phyloP scores from a whole-genome alignment of 495 filamentous ascomycete species.

The Tirmania nivea region DNA sequence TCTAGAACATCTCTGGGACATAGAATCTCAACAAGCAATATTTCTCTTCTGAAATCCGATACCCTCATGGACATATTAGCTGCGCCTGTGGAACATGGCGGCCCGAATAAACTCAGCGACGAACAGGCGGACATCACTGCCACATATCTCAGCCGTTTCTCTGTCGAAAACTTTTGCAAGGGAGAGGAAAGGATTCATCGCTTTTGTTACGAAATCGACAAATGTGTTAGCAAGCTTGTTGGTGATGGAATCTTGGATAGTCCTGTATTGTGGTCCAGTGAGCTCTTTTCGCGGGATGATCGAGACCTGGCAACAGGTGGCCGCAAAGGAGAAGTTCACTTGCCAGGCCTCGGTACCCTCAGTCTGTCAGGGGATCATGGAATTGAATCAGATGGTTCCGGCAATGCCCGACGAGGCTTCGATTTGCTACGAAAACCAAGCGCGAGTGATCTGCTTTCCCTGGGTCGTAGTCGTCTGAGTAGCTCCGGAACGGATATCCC shows the following conservation, averaged over 20 bases:
- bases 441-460: constrained; percentile 18
- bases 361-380: constrained; percentile 20
- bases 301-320: constrained; percentile 48
- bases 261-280: constrained; percentile 81
- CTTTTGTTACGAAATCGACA: constrained; percentile 78
- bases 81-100: constrained; percentile 61
- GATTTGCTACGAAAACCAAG: constrained; percentile 19
- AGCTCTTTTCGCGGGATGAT: constrained; percentile 63
- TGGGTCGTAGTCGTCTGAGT: constrained; percentile 14
- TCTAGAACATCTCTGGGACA: constrained; percentile 26
- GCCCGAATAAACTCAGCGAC: constrained; percentile 86
- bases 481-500: constrained; percentile 12
- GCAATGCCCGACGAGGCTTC: constrained; percentile 20
- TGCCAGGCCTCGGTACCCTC: constrained; percentile 27
- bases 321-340: constrained; percentile 30
- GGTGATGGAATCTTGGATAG: constrained; percentile 70
- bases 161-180: constrained; percentile 82
- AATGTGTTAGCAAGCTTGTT: constrained; percentile 65
- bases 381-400: constrained; percentile 26
- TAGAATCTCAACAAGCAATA: constrained; percentile 38
- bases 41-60: constrained; percentile 63
- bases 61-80: constrained; percentile 77
- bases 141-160: constrained; percentile 61
- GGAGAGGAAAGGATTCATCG: constrained; percentile 91
- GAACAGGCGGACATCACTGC: constrained; percentile 75